Evolutionary conservation across 768 basidiomycete species (phyloP).

Genomic region (Psilocybe subaeruginosa): DNA sequence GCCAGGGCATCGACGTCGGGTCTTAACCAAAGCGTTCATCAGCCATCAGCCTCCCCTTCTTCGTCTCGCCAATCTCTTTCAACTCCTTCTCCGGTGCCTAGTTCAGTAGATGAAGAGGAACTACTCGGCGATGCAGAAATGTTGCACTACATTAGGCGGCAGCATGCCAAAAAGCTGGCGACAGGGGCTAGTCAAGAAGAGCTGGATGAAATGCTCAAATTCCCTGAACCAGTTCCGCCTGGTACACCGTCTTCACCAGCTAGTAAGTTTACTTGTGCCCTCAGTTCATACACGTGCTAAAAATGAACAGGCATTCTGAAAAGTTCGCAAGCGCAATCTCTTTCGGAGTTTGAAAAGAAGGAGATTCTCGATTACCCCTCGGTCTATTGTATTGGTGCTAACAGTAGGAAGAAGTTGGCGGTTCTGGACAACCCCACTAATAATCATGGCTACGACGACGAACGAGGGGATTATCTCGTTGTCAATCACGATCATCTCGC

Average conservation of each 20-base stretch:
- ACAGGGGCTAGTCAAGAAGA: constrained; percentile 85
- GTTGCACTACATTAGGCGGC: constrained; percentile 89
- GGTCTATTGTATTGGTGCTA: constrained; percentile 81
- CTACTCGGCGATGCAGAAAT: constrained; percentile 94
- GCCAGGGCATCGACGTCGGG: constrained; percentile 58
- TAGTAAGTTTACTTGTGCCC: constrained; percentile 50
- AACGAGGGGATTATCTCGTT: constrained; percentile 95
- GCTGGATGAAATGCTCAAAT: constrained; percentile 84
- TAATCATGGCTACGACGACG: constrained; percentile 97
- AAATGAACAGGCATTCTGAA: constrained; percentile 60
- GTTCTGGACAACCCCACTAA: constrained; percentile 72
- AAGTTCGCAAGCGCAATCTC: constrained; percentile 63
- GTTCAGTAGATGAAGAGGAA: constrained; percentile 84
- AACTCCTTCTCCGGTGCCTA: constrained; percentile 84
- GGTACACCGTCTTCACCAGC: constrained; percentile 64
- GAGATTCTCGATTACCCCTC: constrained; percentile 88
- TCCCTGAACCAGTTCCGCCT: constrained; percentile 89
- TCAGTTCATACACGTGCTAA: background rate
- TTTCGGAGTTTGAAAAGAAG: constrained; percentile 88
- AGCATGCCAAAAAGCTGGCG: constrained; percentile 86
- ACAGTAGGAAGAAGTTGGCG: constrained; percentile 84
- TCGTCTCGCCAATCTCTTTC: constrained; percentile 77
- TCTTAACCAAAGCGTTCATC: constrained; percentile 52
- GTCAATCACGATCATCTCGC: constrained; percentile 91
- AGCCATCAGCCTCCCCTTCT: constrained; percentile 62